Evolutionary conservation across 257 asterid genomes (phyloP), one percentile per base, ranked within the genome.

Genomic region (Petunia axillaris): DNA sequence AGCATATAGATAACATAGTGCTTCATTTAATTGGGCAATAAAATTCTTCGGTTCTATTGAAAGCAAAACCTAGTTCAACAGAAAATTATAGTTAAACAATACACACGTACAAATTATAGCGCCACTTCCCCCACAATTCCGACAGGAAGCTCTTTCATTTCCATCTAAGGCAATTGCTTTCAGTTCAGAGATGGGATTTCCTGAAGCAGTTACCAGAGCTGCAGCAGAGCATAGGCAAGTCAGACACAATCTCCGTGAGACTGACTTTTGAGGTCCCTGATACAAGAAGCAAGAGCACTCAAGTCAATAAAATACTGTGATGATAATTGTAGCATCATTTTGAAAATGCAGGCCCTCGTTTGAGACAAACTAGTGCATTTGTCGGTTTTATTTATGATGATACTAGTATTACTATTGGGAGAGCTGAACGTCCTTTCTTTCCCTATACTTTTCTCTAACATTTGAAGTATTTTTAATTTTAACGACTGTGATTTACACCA

Each of bases 61-160:
- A 25, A 25, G 25, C 25, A 25, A 25, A 25, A 25, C 25, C 25
- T 25, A 25, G 25, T 25, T 25, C 25, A 25, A 25, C 25, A 25
- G 25, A 25, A 25, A 25, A 25, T 25, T 25, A 25, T 25, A 41
- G 0, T 9, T 0, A 71, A 71, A 50, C 3, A 0, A 52, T 41
- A 15, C 67, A 59, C 43, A 89, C 99, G 85, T 83, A 96, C 97
- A 96, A 62, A 93, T 90, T 67, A 96, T 75, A 75, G 99, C 98
- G 14, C 99, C 99, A 78, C 93, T 92, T 83, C 98, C 99, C 82
- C 88, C 83, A 79, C 99, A 95, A 64, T 95, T 95, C 57, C 96
- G 96, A 85, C 98, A 96, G 4, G 79, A 96, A 25, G 94, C 83
- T 55, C 84, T 89, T 76, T 88, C 97, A 65, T 87, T 89, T 83